phyloP scores from a whole-genome alignment of 768 basidiomycete genomes.

The Phanerochaete carnosa region DNA sequence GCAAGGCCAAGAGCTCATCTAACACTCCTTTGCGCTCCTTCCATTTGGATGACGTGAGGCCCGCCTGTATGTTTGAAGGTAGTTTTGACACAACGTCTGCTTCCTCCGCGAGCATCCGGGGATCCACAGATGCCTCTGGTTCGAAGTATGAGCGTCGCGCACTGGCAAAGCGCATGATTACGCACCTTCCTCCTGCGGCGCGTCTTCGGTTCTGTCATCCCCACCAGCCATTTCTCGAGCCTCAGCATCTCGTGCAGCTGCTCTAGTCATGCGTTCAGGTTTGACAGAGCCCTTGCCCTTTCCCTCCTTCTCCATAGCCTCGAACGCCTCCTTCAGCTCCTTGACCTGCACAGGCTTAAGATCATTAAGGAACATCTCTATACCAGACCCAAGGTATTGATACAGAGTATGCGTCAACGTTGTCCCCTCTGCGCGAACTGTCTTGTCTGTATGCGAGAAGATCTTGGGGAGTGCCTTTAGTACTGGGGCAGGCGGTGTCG shows the following conservation, averaged over 20 bases:
- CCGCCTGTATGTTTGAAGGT: constrained; percentile 68
- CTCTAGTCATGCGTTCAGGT: constrained; percentile 75
- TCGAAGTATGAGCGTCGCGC: constrained; percentile 6
- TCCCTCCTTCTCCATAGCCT: constrained; percentile 76
- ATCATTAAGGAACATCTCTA: constrained; percentile 83
- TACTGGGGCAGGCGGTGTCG: constrained; percentile 72
- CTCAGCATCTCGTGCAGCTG: constrained; percentile 70
- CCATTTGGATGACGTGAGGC: constrained; percentile 92
- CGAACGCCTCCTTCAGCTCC: constrained; percentile 90
- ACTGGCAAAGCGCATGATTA: constrained; percentile 6
- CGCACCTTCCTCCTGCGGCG: constrained; percentile 42
- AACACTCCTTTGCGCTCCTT: constrained; percentile 93
- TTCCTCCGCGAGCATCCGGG: constrained; percentile 74
- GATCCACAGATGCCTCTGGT: constrained; percentile 65
- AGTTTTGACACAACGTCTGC: constrained; percentile 76
- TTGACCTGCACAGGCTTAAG: constrained; percentile 97
- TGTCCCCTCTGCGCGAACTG: constrained; percentile 89
- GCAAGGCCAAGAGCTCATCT: constrained; percentile 72
- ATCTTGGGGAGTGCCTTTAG: constrained; percentile 89
- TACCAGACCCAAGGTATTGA: constrained; percentile 75
- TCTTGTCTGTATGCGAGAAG: constrained; percentile 93
- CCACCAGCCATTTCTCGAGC: constrained; percentile 33
- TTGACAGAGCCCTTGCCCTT: constrained; percentile 81
- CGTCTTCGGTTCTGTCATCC: constrained; percentile 35
- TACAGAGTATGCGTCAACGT: constrained; percentile 74